Conservation (phyloP, 2,329 filamentous ascomycete species). For the Lasiodiplodia hormozganensis region DNA sequence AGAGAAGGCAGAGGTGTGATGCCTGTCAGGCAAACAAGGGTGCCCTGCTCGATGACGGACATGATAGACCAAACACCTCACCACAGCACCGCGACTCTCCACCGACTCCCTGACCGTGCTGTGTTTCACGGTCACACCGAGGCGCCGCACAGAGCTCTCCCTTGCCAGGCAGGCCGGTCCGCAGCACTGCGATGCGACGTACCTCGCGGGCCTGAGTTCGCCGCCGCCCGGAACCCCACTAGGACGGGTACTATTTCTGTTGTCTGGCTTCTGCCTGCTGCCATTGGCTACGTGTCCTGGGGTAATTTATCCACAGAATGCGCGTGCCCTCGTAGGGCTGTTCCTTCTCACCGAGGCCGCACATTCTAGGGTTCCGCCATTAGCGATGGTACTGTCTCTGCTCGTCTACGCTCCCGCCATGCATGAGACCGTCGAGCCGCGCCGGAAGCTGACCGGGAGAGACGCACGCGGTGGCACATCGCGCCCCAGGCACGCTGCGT, state of each 20-base stretch:
- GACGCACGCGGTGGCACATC: conserved; percentile 21
- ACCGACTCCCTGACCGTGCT: not conserved
- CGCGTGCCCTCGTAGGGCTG: conserved; percentile 18
- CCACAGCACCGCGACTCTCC: not conserved
- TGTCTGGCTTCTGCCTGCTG: no score
- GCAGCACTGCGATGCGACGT: conserved; percentile 1
- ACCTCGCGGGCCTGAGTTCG: no score
- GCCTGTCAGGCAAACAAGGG: conserved; percentile 19
- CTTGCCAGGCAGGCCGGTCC: not conserved
- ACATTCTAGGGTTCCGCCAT: not conserved
- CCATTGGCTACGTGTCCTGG: conserved; percentile 11
- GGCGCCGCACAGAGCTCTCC: not conserved
- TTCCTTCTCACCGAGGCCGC: not conserved
- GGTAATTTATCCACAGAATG: not conserved
- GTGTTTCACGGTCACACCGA: conserved; percentile 6
- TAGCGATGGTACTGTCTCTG: not conserved
- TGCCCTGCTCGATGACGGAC: conserved; percentile 1
- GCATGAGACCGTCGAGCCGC: not conserved
- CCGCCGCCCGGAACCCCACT: conserved; percentile 17
- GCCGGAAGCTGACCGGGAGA: conserved; percentile 8
- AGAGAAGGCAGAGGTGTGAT: conserved; percentile 13
- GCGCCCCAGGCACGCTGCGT: conserved; percentile 22
- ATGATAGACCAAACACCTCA: not conserved
- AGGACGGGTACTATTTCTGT: not conserved
- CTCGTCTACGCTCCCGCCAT: conserved; percentile 2